Evolutionary conservation across 1,284 basidiomycete genomes (phyloP), one percentile per base, ranked within the genome.

Genomic region (Taiwanofungus camphoratus): DNA sequence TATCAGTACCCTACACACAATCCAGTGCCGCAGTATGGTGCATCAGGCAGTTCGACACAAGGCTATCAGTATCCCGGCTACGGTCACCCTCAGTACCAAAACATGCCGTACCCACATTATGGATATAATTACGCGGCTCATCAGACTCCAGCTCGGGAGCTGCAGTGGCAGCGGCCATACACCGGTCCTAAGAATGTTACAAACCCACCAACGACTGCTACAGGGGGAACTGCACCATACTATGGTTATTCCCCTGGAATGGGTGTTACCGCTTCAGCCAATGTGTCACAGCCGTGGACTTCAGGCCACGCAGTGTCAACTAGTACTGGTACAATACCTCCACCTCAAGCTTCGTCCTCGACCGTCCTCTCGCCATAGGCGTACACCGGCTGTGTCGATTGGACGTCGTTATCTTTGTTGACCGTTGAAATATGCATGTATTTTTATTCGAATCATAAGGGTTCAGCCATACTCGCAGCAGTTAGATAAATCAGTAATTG

Each of bases 121-220:
- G 32, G 30, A 12, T 40, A 32, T n/a, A 3, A 29, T 5, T 26
- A 18, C 12, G 37, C 40, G 15, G 13, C 13, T 3, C 33, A 42
- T 16, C 32, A 42, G 26, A 21, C 13, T 22, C n/a, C 27, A 16
- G 3, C 39, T n/a, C 40, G 45, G 15, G 50, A 40, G 4, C 30
- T 59, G 40, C 53, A 54, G 33, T 59, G 57, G 57, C 55, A 59
- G 36, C 42, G 41, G 11, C 57, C 57, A 20, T 59, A 59, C 24
- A 53, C 47, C 16, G 57, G 55, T 4, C 55, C 57, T 9, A 53
- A 46, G 41, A n/a, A 8, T 12, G 8, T 20, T 36, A 7, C 32
- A n/a, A 9, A 29, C 26, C 31, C 31, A 7, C 16, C 31, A 7
- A 33, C 31, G 9, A 9, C 6, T 8, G 16, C 31, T 33, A 16